Conservation (phyloP, 805 yeast genomes). For the Metschnikowia arizonensis region DNA sequence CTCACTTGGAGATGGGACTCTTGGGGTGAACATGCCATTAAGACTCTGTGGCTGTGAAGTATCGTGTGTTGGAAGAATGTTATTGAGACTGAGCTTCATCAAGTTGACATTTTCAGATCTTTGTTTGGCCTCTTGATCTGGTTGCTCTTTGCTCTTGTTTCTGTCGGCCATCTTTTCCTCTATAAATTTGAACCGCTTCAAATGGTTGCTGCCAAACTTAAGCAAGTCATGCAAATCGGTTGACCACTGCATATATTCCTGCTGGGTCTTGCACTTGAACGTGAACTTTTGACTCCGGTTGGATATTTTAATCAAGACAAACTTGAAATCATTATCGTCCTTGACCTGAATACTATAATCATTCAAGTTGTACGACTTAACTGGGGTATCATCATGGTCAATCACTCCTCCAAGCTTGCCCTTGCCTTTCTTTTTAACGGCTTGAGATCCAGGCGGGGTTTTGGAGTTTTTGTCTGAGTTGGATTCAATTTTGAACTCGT, state of each 20-base stretch:
- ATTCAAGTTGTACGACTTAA: slow-evolving; percentile 40
- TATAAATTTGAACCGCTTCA: slow-evolving; percentile 47
- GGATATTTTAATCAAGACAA: slow-evolving; percentile 28
- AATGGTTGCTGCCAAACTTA: slow-evolving; percentile 40
- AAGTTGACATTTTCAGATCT: slow-evolving; percentile 7
- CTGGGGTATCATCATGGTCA: slow-evolving; percentile 38
- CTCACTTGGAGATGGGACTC: slow-evolving; percentile 31
- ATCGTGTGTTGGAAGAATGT: slow-evolving; percentile 13
- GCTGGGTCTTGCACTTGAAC: slow-evolving; percentile 43
- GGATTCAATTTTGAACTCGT: slow-evolving; percentile 37
- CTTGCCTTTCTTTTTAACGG: slow-evolving; percentile 19
- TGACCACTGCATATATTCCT: slow-evolving; percentile 50
- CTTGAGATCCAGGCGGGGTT: slow-evolving; percentile 10
- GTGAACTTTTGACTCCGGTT: slow-evolving; percentile 30
- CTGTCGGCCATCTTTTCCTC: slow-evolving; percentile 36
- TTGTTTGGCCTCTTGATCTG: not conserved
- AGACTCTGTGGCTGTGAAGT: slow-evolving; percentile 19
- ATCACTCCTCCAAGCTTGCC: slow-evolving; percentile 39
- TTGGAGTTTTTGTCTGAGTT: slow-evolving; percentile 13
- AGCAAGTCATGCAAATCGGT: slow-evolving; percentile 52
- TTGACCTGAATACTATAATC: slow-evolving; percentile 32
- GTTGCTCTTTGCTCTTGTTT: slow-evolving; percentile 9
- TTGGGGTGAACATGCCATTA: slow-evolving; percentile 38
- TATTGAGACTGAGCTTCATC: slow-evolving; percentile 15
- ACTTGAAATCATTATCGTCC: slow-evolving; percentile 32